phyloP scores from a whole-genome alignment of 2,329 filamentous ascomycete species.

The Fusarium penzigii region DNA sequence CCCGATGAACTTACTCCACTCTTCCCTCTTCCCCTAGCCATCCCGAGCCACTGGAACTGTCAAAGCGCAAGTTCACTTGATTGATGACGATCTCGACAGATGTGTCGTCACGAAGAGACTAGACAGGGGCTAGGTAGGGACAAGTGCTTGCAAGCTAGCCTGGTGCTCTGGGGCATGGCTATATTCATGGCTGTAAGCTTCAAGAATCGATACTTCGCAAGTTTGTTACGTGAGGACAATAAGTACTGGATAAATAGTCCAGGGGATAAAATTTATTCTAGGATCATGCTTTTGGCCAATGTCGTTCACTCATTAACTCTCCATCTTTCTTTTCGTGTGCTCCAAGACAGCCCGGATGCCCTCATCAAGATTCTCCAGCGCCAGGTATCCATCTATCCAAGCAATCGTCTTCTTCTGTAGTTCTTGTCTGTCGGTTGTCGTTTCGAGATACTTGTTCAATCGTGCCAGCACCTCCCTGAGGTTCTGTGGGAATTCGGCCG shows the following conservation, averaged over 20 bases:
- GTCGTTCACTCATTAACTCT: conserved; percentile 7
- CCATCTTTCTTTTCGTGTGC: conserved; percentile 45
- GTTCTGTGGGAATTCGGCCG: conserved; percentile 71
- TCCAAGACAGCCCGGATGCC: conserved; percentile 57
- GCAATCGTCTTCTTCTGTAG: conserved; percentile 50
- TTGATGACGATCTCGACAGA: no score
- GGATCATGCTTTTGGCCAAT: not conserved
- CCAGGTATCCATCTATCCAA: conserved; percentile 59
- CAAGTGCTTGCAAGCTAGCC: no score
- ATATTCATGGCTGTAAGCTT: not conserved
- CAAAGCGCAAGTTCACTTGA: not conserved
- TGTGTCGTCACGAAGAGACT: no score
- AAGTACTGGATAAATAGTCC: not conserved
- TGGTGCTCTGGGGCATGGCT: not conserved
- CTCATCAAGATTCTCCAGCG: conserved; percentile 52
- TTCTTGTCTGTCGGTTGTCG: conserved; percentile 45
- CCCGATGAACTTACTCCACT: not conserved
- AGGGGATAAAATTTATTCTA: not conserved
- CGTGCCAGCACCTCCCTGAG: conserved; percentile 65
- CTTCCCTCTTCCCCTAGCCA: not conserved
- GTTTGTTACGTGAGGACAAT: not conserved
- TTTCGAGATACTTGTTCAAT: conserved; percentile 54
- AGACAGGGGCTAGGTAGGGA: no score
- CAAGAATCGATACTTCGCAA: not conserved
- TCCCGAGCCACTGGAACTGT: not conserved